Evolutionary conservation across 139 green algal species (phyloP).

Genomic region (Chlamydomonas schloesseri): DNA sequence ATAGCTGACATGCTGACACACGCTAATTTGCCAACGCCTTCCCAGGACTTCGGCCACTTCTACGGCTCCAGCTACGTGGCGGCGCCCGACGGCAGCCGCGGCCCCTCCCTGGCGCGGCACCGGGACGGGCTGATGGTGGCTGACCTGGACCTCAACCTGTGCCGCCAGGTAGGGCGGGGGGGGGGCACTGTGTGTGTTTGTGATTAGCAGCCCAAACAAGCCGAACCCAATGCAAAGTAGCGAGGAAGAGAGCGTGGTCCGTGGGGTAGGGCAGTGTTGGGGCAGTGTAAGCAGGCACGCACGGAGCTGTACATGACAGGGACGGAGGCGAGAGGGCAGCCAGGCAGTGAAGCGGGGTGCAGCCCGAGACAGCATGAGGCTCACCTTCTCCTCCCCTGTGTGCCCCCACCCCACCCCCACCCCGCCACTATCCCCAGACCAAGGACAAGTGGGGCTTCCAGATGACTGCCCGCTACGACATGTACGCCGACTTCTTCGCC

Average conservation of each 20-base stretch:
- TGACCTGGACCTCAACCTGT: constrained; percentile 95
- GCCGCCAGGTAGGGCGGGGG: constrained; percentile 75
- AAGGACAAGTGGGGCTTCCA: constrained; percentile 95
- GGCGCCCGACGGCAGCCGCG: constrained; percentile 91
- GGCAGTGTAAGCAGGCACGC: no score
- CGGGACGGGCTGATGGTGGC: constrained; percentile 91
- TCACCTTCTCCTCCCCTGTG: neutral
- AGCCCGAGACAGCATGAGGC: no score
- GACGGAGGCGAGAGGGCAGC: no score
- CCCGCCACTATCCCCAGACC: constrained; percentile 80
- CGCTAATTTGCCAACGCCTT: no score
- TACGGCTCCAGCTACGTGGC: constrained; percentile 96
- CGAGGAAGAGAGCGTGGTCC: no score
- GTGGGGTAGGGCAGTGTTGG: no score
- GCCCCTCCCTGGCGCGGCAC: constrained; percentile 76
- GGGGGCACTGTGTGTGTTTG: no score
- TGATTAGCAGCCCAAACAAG: no score
- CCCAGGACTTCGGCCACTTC: constrained; percentile 90
- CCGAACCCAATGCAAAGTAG: no score
- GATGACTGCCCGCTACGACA: constrained; percentile 92
- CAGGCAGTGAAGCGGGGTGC: no score
- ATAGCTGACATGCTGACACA: no score
- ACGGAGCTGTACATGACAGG: no score
- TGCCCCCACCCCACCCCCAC: neutral
- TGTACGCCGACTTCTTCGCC: constrained; percentile 90